phyloP scores from a whole-genome alignment of 371 early-diverging fungal genomes.

The Rhizopus stolonifer region DNA sequence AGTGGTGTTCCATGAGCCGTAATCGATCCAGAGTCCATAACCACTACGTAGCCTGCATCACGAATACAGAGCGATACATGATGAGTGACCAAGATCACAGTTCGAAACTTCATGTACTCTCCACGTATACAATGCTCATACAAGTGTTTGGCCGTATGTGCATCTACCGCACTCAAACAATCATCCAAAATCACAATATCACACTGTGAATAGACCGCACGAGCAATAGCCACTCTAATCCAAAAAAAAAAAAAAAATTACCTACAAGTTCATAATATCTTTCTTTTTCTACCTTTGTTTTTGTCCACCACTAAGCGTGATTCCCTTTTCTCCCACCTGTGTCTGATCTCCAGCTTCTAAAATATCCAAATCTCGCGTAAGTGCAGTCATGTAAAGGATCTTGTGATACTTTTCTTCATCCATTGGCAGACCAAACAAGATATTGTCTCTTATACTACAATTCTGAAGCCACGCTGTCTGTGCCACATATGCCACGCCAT shows the following conservation, averaged over 20 bases:
- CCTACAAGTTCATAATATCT: slow-evolving; percentile 29
- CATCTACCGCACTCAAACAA: slow-evolving; percentile 80
- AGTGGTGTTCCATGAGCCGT: slow-evolving; percentile 54
- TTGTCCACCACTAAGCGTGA: slow-evolving; percentile 88
- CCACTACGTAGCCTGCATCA: slow-evolving; percentile 70
- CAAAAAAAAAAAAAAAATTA: slow-evolving; percentile 2
- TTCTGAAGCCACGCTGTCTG: slow-evolving; percentile 86
- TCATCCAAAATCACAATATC: slow-evolving; percentile 75
- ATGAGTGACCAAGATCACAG: slow-evolving; percentile 85
- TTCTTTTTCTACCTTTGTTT: slow-evolving; percentile 48
- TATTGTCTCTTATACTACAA: slow-evolving; percentile 78
- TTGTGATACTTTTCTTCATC: slow-evolving; percentile 63
- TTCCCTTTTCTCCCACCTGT: slow-evolving; percentile 88
- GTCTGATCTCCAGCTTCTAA: slow-evolving; percentile 83
- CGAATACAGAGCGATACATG: slow-evolving; percentile 75
- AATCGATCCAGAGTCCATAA: slow-evolving; percentile 66
- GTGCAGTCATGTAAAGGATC: slow-evolving; percentile 69
- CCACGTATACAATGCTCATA: slow-evolving; percentile 68
- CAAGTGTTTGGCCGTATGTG: slow-evolving; percentile 84
- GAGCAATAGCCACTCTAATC: slow-evolving; percentile 63
- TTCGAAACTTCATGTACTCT: slow-evolving; percentile 68
- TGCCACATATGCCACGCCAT: slow-evolving; percentile 74
- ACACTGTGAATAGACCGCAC: slow-evolving; percentile 75
- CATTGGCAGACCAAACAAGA: slow-evolving; percentile 75
- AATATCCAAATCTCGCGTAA: slow-evolving; percentile 79